Evolutionary conservation across 768 basidiomycete genomes (phyloP).

Genomic region (Kondoa subrosea): DNA sequence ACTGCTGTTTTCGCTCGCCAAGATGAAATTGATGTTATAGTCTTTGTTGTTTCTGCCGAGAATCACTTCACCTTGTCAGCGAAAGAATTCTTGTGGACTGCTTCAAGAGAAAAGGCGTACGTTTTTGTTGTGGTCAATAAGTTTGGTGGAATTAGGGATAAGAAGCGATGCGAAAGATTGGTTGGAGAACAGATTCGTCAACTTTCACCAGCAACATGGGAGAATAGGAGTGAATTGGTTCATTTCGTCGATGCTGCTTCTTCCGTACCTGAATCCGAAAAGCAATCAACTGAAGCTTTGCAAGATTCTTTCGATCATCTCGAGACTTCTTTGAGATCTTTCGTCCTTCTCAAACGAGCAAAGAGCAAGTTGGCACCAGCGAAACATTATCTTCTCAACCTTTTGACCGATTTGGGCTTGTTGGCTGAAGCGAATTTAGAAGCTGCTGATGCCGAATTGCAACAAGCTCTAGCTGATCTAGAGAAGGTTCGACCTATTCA

Average conservation of each 20-base stretch:
- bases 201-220: slow-evolving; percentile 78
- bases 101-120: slow-evolving; percentile 92
- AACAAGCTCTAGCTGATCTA: slow-evolving; percentile 54
- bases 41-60: slow-evolving; percentile 93
- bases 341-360: slow-evolving; percentile 87
- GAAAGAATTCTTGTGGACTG: slow-evolving; percentile 79
- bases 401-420: slow-evolving; percentile 77
- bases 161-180: slow-evolving; percentile 69
- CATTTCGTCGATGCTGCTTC: slow-evolving; percentile 89
- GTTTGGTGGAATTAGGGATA: slow-evolving; percentile 86
- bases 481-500: slow-evolving; percentile 56
- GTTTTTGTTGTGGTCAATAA: slow-evolving; percentile 98
- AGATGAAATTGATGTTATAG: slow-evolving; percentile 94
- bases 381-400: slow-evolving; percentile 71
- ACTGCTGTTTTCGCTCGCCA: slow-evolving; percentile 89
- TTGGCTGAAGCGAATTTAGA: slow-evolving; percentile 71
- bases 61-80: slow-evolving; percentile 96
- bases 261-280: slow-evolving; percentile 28
- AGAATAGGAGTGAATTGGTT: slow-evolving; percentile 79
- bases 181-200: slow-evolving; percentile 88
- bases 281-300: slow-evolving; percentile 38
- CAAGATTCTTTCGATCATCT: slow-evolving; percentile 67
- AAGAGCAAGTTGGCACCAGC: slow-evolving; percentile 91
- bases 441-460: slow-evolving; percentile 61
- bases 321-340: slow-evolving; percentile 74